phyloP scores from a whole-genome alignment of 495 filamentous ascomycete species.

The Aspergillus asperescens region DNA sequence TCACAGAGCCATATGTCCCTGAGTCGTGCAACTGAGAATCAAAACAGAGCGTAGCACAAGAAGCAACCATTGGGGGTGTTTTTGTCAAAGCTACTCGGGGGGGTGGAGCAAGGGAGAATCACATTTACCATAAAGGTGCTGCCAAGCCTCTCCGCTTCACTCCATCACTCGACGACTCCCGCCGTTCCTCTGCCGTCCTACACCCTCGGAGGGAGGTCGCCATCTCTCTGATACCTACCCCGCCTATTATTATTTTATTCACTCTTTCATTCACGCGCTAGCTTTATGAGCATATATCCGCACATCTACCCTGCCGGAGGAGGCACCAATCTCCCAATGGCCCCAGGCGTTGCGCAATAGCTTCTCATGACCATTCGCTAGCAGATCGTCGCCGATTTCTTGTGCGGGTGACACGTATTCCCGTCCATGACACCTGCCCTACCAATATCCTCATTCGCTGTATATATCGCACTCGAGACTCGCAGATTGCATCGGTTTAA shows the following conservation, averaged over 20 bases:
- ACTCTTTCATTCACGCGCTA: neutral
- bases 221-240: neutral
- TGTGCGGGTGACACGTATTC: constrained; percentile 1
- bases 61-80: too few species aligned
- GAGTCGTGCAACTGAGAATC: too few species aligned
- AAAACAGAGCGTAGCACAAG: constrained; percentile 2
- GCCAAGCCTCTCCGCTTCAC: constrained; percentile 24
- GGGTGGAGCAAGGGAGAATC: neutral
- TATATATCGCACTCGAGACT: neutral
- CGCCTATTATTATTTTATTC: neutral
- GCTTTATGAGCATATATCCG: neutral
- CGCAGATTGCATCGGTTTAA: neutral
- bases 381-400: constrained; percentile 4
- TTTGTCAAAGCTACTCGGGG: too few species aligned
- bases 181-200: constrained; percentile 1
- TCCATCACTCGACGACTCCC: constrained; percentile 9
- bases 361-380: neutral
- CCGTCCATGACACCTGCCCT: neutral
- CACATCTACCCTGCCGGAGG: constrained; percentile 1
- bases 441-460: neutral
- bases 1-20: neutral
- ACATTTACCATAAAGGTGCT: constrained; percentile 8
- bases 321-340: constrained; percentile 10
- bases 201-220: neutral
- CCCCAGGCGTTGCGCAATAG: constrained; percentile 8